phyloP scores from a whole-genome alignment of 495 filamentous ascomycete species.

The Talaromyces adpressus region DNA sequence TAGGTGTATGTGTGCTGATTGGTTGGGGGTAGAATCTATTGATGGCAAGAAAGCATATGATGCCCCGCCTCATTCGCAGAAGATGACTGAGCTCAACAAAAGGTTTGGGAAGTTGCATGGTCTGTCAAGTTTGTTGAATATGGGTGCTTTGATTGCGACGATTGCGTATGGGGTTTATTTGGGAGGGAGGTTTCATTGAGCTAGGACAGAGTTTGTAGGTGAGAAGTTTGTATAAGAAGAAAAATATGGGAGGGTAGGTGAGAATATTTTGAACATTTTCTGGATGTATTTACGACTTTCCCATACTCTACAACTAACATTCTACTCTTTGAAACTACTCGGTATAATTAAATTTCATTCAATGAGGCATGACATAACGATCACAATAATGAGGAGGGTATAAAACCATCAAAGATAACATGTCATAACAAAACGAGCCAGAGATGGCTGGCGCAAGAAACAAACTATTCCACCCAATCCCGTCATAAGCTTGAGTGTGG shows the following conservation, averaged over 20 bases:
- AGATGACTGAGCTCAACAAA: constrained; percentile 77
- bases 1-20: neutral
- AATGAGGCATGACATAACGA: neutral
- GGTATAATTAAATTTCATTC: neutral
- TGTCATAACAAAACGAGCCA: neutral
- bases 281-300: too few species aligned
- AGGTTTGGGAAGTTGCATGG: constrained; percentile 75
- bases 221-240: neutral
- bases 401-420: neutral
- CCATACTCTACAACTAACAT: neutral
- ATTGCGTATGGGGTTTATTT: constrained; percentile 68
- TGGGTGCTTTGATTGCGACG: constrained; percentile 58
- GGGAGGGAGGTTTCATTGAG: constrained; percentile 41
- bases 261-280: too few species aligned
- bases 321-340: neutral
- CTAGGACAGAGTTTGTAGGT: neutral
- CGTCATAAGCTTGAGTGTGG: neutral
- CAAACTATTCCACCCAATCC: neutral
- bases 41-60: constrained; percentile 85
- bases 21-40: constrained; percentile 48
- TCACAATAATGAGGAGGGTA: neutral
- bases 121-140: constrained; percentile 63
- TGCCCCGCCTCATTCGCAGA: constrained; percentile 61
- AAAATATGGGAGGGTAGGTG: neutral
- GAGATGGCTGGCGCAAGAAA: neutral